Evolutionary conservation across 768 basidiomycete genomes (phyloP).

Genomic region (Crassisporium funariophilum): DNA sequence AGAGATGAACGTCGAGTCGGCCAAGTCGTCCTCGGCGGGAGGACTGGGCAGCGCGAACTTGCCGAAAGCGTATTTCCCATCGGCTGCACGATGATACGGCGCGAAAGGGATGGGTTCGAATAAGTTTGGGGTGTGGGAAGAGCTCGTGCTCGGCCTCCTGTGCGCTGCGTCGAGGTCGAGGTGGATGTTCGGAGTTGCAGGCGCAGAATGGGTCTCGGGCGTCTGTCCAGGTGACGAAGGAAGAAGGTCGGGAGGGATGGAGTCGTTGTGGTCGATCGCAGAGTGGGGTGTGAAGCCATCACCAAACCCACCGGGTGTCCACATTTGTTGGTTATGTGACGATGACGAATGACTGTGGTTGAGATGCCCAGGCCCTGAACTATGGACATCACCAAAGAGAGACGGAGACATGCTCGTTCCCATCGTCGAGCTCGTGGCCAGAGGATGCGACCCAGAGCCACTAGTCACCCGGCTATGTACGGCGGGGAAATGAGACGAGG

Average conservation of each 20-base stretch:
- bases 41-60: slow-evolving; percentile 75
- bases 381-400: slow-evolving; percentile 25
- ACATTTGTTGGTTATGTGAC: slow-evolving; percentile 18
- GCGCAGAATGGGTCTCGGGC: slow-evolving; percentile 46
- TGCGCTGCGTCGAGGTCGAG: slow-evolving; percentile 35
- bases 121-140: slow-evolving; percentile 24
- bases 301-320: slow-evolving; percentile 26
- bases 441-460: neutral
- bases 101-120: slow-evolving; percentile 83
- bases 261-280: slow-evolving; percentile 24
- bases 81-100: slow-evolving; percentile 57
- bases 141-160: slow-evolving; percentile 19
- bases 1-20: slow-evolving; percentile 25
- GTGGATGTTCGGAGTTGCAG: slow-evolving; percentile 55
- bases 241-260: slow-evolving; percentile 41
- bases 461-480: neutral
- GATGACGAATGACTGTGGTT: slow-evolving; percentile 7
- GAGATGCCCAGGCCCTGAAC: slow-evolving; percentile 15
- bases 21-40: slow-evolving; percentile 50
- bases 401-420: slow-evolving; percentile 14
- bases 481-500: neutral
- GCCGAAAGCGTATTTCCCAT: slow-evolving; percentile 74
- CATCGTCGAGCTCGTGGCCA: neutral
- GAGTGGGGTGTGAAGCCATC: slow-evolving; percentile 35
- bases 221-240: slow-evolving; percentile 56